Conservation (phyloP, 495 filamentous ascomycete genomes). For the Talaromyces nanjingensis region DNA sequence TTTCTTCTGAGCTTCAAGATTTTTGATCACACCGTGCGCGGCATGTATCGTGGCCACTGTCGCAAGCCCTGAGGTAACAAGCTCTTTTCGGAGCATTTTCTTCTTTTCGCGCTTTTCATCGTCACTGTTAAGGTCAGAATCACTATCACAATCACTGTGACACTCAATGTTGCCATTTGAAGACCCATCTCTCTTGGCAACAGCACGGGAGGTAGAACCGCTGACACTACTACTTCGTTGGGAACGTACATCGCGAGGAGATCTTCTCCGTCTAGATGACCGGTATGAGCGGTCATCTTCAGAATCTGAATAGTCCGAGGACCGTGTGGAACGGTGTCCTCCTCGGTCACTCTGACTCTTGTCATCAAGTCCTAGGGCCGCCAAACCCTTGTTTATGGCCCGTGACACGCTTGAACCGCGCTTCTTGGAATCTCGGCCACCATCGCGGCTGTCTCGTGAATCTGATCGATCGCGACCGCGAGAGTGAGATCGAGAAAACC, state of each 20-base stretch:
- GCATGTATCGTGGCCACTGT: constrained; percentile 87
- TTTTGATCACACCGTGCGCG: constrained; percentile 69
- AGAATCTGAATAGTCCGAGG: constrained; percentile 30
- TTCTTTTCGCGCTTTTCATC: constrained; percentile 68
- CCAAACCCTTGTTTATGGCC: constrained; percentile 48
- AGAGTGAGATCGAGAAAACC: constrained; percentile 48
- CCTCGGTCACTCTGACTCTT: constrained; percentile 24
- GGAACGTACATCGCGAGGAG: constrained; percentile 49
- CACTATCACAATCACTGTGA: constrained; percentile 29
- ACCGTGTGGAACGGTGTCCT: constrained; percentile 15
- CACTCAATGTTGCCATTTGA: constrained; percentile 8
- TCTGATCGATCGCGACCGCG: constrained; percentile 40
- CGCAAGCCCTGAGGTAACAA: constrained; percentile 76
- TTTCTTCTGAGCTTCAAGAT: constrained; percentile 65
- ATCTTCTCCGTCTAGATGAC: constrained; percentile 33
- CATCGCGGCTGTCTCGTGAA: constrained; percentile 36
- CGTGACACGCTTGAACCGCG: constrained; percentile 54
- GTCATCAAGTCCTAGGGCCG: constrained; percentile 44
- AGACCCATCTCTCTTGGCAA: constrained; percentile 10
- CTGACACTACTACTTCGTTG: constrained; percentile 35
- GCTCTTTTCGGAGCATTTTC: constrained; percentile 78
- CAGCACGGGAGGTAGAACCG: constrained; percentile 27
- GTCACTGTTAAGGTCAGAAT: constrained; percentile 63
- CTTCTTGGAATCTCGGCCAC: constrained; percentile 30
- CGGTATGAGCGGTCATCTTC: constrained; percentile 52